phyloP scores from a whole-genome alignment of 2,329 filamentous ascomycete species.

The Penicillium sp. region DNA sequence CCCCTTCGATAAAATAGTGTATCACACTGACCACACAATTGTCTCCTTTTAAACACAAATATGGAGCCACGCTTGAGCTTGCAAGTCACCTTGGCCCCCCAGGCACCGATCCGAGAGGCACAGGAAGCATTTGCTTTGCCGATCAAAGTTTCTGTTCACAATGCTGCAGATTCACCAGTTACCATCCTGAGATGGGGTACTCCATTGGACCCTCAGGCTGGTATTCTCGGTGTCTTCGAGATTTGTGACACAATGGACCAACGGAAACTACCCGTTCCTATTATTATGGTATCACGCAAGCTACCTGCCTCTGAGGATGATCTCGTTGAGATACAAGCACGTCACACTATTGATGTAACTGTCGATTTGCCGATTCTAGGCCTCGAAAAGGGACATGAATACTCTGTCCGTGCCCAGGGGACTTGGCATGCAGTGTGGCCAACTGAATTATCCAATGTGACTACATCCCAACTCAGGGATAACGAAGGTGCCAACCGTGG shows the following conservation, averaged over 20 bases:
- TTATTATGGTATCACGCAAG: slow-evolving; percentile 35
- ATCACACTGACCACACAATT: neutral
- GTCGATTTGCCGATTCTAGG: slow-evolving; percentile 29
- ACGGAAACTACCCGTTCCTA: slow-evolving; percentile 25
- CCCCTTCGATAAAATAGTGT: neutral
- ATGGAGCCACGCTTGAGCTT: slow-evolving; percentile 17
- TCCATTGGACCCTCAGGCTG: slow-evolving; percentile 36
- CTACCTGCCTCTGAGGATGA: slow-evolving; percentile 31
- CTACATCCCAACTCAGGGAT: slow-evolving; percentile 21
- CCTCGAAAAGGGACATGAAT: slow-evolving; percentile 32
- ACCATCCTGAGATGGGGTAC: slow-evolving; percentile 40
- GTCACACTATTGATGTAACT: slow-evolving; percentile 19
- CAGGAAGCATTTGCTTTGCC: slow-evolving; percentile 19
- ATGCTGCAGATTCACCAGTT: slow-evolving; percentile 26
- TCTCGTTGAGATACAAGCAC: slow-evolving; percentile 32
- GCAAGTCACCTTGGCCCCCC: slow-evolving; percentile 19
- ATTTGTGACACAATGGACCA: slow-evolving; percentile 25
- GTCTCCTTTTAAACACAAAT: neutral
- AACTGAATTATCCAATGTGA: slow-evolving; percentile 21
- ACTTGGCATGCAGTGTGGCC: slow-evolving; percentile 40
- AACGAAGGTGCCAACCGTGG: slow-evolving; percentile 20
- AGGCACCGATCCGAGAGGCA: slow-evolving; percentile 14
- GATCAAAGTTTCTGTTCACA: slow-evolving; percentile 30
- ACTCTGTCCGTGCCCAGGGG: slow-evolving; percentile 33
- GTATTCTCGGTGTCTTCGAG: slow-evolving; percentile 32